phyloP scores from a whole-genome alignment of 1,284 basidiomycete genomes.

The Pascua sp. region DNA sequence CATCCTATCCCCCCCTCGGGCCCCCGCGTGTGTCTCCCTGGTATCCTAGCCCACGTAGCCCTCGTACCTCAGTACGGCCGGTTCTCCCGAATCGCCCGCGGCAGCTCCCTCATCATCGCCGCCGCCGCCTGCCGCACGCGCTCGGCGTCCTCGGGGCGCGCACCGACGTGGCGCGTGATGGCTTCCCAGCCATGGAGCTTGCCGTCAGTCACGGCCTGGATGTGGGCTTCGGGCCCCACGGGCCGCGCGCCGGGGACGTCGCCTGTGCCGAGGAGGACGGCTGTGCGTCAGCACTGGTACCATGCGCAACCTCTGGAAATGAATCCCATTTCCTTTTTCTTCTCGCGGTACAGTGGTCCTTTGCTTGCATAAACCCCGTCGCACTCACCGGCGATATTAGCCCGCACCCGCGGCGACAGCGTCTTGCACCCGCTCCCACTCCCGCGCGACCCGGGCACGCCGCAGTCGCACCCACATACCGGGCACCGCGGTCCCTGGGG shows the following conservation, averaged over 20 bases:
- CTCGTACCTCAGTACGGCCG: no score
- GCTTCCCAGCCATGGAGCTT: slow-evolving; percentile 2
- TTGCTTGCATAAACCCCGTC: no score
- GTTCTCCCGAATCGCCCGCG: not conserved
- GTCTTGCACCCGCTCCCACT: slow-evolving; percentile 1
- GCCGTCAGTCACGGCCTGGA: not conserved
- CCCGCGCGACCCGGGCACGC: not conserved
- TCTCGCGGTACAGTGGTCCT: no score
- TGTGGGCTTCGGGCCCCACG: slow-evolving; percentile 2
- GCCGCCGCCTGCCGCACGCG: slow-evolving; percentile 10
- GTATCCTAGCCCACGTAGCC: no score
- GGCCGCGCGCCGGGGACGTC: not conserved
- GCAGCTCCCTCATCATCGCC: slow-evolving; percentile 4
- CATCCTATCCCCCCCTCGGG: no score
- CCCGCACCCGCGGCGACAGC: not conserved
- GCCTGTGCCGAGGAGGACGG: slow-evolving; percentile 2
- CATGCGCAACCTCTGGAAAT: no score
- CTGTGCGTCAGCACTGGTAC: slow-evolving; percentile 3
- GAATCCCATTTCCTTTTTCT: no score
- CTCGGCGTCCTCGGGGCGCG: slow-evolving; percentile 5
- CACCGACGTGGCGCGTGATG: slow-evolving; percentile 6
- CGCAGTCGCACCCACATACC: no score
- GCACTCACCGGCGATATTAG: slow-evolving; percentile 9
- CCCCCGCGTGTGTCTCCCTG: not conserved
- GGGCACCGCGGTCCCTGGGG: no score